These are phyloP conservation scores for Nectriaceae sp. DNA, from an alignment of 2,329 filamentous ascomycete genomes.

Conservation along the genomic window DNA sequence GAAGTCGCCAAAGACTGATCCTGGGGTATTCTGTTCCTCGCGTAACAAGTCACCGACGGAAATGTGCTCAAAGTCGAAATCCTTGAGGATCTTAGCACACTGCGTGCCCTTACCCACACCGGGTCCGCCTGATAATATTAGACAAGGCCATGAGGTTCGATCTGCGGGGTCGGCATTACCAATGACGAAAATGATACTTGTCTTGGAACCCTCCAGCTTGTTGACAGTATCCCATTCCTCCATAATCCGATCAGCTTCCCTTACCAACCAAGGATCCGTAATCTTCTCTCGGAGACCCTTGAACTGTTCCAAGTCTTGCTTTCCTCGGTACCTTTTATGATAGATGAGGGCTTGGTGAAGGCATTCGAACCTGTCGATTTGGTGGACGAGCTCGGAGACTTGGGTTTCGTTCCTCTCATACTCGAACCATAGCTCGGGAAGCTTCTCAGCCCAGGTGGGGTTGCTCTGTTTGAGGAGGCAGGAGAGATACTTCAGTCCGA, in stretches of 20 bases:
- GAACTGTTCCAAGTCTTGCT: conserved; percentile 1
- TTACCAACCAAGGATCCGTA: conserved; percentile 9
- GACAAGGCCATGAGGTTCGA: background rate
- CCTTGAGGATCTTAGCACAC: background rate
- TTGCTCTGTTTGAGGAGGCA: conserved; percentile 10
- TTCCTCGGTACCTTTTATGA: conserved; percentile 2
- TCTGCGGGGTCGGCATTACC: conserved; percentile 1
- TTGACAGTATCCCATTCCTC: conserved; percentile 12
- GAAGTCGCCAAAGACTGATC: conserved; percentile 12
- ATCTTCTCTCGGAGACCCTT: conserved; percentile 2
- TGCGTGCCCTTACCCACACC: background rate
- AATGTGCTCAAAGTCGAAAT: conserved; percentile 10
- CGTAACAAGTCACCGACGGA: conserved; percentile 7
- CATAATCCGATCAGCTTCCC: conserved; percentile 9
- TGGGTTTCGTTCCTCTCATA: conserved; percentile 11
- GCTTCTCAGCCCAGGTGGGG: conserved; percentile 5
- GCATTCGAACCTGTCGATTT: conserved; percentile 10
- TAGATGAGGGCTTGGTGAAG: conserved; percentile 9
- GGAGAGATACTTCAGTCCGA: conserved; percentile 11
- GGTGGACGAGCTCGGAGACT: conserved; percentile 7
- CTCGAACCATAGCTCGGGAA: conserved; percentile 8
- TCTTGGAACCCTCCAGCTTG: background rate
- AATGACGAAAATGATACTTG: conserved; percentile 12
- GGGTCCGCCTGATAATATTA: conserved; percentile 5
- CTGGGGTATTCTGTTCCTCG: conserved; percentile 9